Evolutionary conservation across 2,329 filamentous ascomycete species (phyloP).

Genomic region (Herpotrichia juniperi): DNA sequence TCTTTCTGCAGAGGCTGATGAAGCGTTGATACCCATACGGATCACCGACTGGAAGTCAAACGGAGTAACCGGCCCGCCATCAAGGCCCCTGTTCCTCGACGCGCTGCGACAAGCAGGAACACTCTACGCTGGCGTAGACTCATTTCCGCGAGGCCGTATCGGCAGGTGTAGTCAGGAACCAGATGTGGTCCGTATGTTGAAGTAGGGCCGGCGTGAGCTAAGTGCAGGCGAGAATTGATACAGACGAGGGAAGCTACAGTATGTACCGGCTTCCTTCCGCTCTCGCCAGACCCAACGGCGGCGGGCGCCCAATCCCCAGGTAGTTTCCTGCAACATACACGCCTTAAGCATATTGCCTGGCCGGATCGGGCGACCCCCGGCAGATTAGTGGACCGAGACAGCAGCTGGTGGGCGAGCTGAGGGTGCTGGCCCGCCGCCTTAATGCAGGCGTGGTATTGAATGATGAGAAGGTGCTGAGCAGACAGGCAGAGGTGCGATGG

Average conservation of each 20-base stretch:
- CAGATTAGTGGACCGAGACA: constrained; percentile 4
- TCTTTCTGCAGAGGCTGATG: constrained; percentile 17
- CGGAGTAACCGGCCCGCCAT: constrained; percentile 23
- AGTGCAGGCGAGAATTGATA: not conserved
- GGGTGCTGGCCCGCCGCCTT: constrained; percentile 1
- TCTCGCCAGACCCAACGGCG: constrained; percentile 7
- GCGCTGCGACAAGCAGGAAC: constrained; percentile 6
- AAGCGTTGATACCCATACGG: constrained; percentile 16
- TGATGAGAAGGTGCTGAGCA: not conserved
- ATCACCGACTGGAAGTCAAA: constrained; percentile 3
- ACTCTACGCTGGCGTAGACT: constrained; percentile 6
- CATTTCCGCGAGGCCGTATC: not conserved
- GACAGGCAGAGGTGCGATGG: not conserved
- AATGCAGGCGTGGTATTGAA: constrained; percentile 8
- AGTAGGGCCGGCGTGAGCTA: not conserved
- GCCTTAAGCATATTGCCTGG: constrained; percentile 12
- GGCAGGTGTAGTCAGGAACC: not conserved
- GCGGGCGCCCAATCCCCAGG: constrained; percentile 7
- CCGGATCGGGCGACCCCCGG: constrained; percentile 13
- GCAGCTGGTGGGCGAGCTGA: constrained; percentile 11
- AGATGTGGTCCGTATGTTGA: not conserved
- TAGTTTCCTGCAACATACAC: constrained; percentile 4
- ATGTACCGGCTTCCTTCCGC: not conserved
- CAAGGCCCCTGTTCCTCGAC: constrained; percentile 5
- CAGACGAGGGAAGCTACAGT: not conserved